Evolutionary conservation across 192 early-diverging fungal species (phyloP), one percentile per base, ranked within the genome.

Genomic region (Allomyces javanicus): DNA sequence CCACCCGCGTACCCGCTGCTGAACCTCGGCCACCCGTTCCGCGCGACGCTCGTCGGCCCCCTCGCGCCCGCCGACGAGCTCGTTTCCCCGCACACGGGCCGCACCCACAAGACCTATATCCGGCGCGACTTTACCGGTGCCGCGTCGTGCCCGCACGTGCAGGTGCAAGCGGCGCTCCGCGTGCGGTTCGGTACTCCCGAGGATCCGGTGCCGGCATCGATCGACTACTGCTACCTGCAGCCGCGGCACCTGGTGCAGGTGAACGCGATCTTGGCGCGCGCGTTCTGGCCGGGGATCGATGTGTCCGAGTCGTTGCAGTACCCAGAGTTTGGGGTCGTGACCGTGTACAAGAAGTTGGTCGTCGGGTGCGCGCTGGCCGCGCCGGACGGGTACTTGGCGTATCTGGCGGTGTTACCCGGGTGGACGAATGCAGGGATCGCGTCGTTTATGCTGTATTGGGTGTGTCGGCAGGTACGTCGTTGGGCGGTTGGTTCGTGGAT

Each of bases 291-390:
- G 11, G 88, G 86, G 12, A 90, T 96, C 65, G 90, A 94, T 68
- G 86, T 93, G 66, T 85, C 85, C 23, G 93, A 96, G 70, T 82
- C 86, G 33, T 73, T 96, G 24, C 73, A 77, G 44, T 87, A 78
- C 55, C 93, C 91, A 0, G 91, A 93, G 69, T 93, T 85, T 73
- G 87, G 86, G 55, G 75, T 96, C 0, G 83, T 96, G 4, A 89
- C 87, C 4, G 70, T 93, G 23, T 90, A 94, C 75, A 82, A 79
- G 63, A 79, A 86, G 24, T 70, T 84, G 14, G 87, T 93, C 0
- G 78, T 95, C 63, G 93, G 90, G 4, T 94, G 90, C 76, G 93
- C 87, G 4, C 90, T 96, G 67, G 89, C 94, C 78, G 90, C 90
- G 12, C 93, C 93, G 0, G 87, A 91, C 63, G 89, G 85, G 33